These are phyloP conservation scores for Aspergillus fructus DNA, from an alignment of 2,329 filamentous ascomycete genomes.

Conservation along the genomic window DNA sequence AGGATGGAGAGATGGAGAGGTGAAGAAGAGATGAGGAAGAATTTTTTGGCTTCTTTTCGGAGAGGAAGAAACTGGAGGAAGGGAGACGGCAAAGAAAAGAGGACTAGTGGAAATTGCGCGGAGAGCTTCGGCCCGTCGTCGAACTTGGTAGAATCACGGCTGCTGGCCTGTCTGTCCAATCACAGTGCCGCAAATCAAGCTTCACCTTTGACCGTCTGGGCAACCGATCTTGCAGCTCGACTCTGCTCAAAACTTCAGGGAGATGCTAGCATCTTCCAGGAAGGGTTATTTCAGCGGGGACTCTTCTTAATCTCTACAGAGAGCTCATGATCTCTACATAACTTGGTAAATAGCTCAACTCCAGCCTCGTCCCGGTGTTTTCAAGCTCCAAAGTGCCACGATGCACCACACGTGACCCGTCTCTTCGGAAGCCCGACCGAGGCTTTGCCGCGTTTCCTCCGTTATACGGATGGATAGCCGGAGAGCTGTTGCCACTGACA, in stretches of 20 bases:
- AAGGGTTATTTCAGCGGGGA: not conserved
- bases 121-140: conserved; percentile 37
- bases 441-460: not conserved
- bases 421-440: not conserved
- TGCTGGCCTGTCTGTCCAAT: not conserved
- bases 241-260: not conserved
- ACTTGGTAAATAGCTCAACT: not conserved
- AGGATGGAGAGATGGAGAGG: conserved; percentile 4
- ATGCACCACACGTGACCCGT: not conserved
- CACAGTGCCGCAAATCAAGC: not conserved
- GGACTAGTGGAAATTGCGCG: conserved; percentile 33
- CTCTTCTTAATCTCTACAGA: not conserved
- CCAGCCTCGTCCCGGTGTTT: not conserved
- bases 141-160: conserved; percentile 21
- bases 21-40: conserved; percentile 22
- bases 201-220: not conserved
- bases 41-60: conserved; percentile 16
- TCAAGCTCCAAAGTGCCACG: not conserved
- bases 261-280: not conserved
- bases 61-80: conserved; percentile 30
- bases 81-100: conserved; percentile 20
- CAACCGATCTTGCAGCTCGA: not conserved
- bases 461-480: not conserved
- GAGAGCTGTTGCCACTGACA: not conserved
- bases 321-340: not conserved